phyloP scores from a whole-genome alignment of 2,329 filamentous ascomycete species.

The Leptoxyphium fumago region DNA sequence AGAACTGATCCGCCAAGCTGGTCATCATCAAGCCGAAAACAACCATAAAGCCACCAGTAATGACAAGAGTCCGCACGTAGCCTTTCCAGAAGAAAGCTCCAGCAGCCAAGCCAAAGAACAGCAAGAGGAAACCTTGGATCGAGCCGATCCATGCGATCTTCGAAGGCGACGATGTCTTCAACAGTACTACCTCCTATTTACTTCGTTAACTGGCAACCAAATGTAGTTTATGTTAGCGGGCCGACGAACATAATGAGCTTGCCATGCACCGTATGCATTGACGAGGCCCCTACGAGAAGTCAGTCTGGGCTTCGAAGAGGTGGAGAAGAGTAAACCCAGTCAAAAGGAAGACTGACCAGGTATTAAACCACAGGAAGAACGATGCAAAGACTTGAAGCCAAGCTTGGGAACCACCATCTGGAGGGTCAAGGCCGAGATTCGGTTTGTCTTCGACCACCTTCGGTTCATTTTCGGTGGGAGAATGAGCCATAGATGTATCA shows the following conservation, averaged over 20 bases:
- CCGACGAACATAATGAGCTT: slow-evolving; percentile 4
- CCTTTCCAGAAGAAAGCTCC: slow-evolving; percentile 25
- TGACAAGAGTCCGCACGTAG: slow-evolving; percentile 5
- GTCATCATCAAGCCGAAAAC: slow-evolving; percentile 6
- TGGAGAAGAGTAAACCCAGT: slow-evolving; percentile 28
- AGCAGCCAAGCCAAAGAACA: slow-evolving; percentile 25
- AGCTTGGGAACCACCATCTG: background rate
- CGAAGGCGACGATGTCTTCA: slow-evolving; percentile 18
- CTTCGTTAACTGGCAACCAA: no score
- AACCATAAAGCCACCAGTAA: slow-evolving; percentile 1
- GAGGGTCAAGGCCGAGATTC: background rate
- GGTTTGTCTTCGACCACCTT: background rate
- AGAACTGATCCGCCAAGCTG: slow-evolving; percentile 3
- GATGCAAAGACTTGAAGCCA: background rate
- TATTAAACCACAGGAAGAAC: background rate
- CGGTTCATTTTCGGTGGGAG: no score
- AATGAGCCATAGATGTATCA: no score
- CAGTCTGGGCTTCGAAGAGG: slow-evolving; percentile 3
- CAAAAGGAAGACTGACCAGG: slow-evolving; percentile 23
- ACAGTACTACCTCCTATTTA: no score
- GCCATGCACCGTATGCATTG: no score
- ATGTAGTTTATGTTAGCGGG: slow-evolving; percentile 11
- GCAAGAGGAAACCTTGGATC: slow-evolving; percentile 28
- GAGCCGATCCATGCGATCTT: slow-evolving; percentile 36
- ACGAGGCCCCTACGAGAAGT: no score